These are phyloP conservation scores for Lentinula detonsa DNA, from an alignment of 768 basidiomycete genomes.

Conservation along the genomic window DNA sequence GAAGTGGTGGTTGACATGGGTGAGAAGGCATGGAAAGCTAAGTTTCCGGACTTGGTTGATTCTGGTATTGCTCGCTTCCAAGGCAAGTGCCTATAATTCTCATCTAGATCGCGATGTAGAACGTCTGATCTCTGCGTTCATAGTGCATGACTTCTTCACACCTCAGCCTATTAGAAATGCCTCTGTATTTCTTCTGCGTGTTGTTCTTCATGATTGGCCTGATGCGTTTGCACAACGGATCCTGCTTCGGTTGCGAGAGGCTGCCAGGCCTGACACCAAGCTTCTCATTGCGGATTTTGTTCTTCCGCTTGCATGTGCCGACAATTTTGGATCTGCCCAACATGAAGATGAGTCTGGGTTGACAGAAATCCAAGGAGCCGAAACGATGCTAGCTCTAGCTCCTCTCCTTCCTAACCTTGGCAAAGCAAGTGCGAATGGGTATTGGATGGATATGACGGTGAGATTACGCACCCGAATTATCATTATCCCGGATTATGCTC, in stretches of 20 bases:
- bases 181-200: constrained; percentile 64
- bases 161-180: constrained; percentile 49
- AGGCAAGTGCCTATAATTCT: constrained; percentile 22
- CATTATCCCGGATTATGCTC: background rate
- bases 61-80: constrained; percentile 48
- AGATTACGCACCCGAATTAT: constrained; percentile 12
- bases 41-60: constrained; percentile 53
- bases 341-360: constrained; percentile 18
- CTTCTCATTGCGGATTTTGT: constrained; percentile 71
- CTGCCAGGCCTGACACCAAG: constrained; percentile 46
- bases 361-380: constrained; percentile 44
- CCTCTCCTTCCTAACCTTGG: constrained; percentile 73
- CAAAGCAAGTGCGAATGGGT: constrained; percentile 54
- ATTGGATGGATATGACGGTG: constrained; percentile 50
- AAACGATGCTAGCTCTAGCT: constrained; percentile 45
- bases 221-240: constrained; percentile 47
- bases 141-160: constrained; percentile 73
- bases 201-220: constrained; percentile 77
- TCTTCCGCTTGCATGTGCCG: constrained; percentile 63
- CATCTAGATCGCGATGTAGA: background rate
- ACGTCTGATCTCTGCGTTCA: background rate
- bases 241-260: constrained; percentile 36
- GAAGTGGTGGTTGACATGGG: constrained; percentile 44
- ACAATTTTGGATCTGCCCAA: constrained; percentile 25
- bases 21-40: constrained; percentile 48